These are phyloP conservation scores for Porcisia hertigi DNA, from an alignment of 208 protist genomes.

Conservation along the genomic window DNA sequence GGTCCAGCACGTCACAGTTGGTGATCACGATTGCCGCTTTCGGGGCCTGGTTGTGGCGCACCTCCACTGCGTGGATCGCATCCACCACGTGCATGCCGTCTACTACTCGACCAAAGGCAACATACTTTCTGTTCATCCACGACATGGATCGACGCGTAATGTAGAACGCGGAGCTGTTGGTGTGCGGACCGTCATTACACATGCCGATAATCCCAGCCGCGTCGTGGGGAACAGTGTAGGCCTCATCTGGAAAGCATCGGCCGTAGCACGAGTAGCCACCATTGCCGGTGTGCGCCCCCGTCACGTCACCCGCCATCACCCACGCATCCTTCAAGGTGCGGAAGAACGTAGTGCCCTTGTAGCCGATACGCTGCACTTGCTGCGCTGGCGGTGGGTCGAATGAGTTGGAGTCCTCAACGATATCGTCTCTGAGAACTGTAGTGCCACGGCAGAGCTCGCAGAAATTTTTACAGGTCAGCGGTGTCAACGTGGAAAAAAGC, in stretches of 20 bases:
- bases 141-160: slow-evolving; percentile 77
- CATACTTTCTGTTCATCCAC: slow-evolving; percentile 94
- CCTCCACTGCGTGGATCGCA: slow-evolving; percentile 71
- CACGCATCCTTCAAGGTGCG: slow-evolving; percentile 92
- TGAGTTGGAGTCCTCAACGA: background rate
- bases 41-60: slow-evolving; percentile 86
- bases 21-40: slow-evolving; percentile 57
- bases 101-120: slow-evolving; percentile 95
- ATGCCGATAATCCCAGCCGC: slow-evolving; percentile 79
- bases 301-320: slow-evolving; percentile 95
- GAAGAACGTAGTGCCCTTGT: slow-evolving; percentile 94
- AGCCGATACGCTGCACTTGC: slow-evolving; percentile 45
- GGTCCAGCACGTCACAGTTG: slow-evolving; percentile 83
- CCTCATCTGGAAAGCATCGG: slow-evolving; percentile 92
- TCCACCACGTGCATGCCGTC: slow-evolving; percentile 89
- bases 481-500: slow-evolving; percentile 79
- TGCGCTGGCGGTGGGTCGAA: slow-evolving; percentile 15
- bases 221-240: slow-evolving; percentile 91
- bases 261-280: slow-evolving; percentile 94
- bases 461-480: slow-evolving; percentile 94
- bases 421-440: slow-evolving; percentile 25
- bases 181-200: slow-evolving; percentile 90
- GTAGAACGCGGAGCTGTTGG: slow-evolving; percentile 90
- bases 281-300: slow-evolving; percentile 73
- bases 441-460: slow-evolving; percentile 84